phyloP scores from a whole-genome alignment of 441 rosid species.

The Erysimum pusillum region DNA sequence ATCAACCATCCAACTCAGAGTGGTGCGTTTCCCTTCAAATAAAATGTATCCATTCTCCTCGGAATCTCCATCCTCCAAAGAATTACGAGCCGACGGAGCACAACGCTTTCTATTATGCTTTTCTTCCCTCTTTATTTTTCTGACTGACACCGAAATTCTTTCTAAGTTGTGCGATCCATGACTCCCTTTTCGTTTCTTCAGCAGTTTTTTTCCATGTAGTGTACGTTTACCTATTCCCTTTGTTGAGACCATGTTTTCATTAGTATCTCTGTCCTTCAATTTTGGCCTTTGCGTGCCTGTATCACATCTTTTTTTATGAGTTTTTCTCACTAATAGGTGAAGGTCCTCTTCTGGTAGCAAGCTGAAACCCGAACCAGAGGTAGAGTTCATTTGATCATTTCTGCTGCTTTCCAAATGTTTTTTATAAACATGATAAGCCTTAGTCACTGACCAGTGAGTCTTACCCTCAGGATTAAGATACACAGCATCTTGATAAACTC shows the following conservation, averaged over 20 bases:
- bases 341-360: constrained; percentile 86
- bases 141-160: constrained; percentile 45
- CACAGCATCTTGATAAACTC: constrained; percentile 75
- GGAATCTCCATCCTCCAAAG: constrained; percentile 60
- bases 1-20: constrained; percentile 91
- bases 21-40: constrained; percentile 81
- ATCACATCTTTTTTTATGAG: constrained; percentile 58
- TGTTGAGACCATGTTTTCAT: constrained; percentile 48
- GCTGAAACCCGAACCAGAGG: constrained; percentile 59
- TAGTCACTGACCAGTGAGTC: constrained; percentile 96
- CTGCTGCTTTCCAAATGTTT: constrained; percentile 55
- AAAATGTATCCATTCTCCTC: constrained; percentile 64
- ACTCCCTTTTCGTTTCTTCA: constrained; percentile 49
- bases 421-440: constrained; percentile 81
- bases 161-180: constrained; percentile 24
- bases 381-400: constrained; percentile 50
- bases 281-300: constrained; percentile 53
- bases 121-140: constrained; percentile 61
- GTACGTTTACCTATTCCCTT: constrained; percentile 50
- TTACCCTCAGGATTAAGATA: constrained; percentile 92
- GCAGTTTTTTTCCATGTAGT: constrained; percentile 29
- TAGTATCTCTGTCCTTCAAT: constrained; percentile 40
- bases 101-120: constrained; percentile 64
- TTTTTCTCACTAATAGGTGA: constrained; percentile 59
- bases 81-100: constrained; percentile 72